Conservation (phyloP, 768 basidiomycete species). For the Calocera viscosa region DNA sequence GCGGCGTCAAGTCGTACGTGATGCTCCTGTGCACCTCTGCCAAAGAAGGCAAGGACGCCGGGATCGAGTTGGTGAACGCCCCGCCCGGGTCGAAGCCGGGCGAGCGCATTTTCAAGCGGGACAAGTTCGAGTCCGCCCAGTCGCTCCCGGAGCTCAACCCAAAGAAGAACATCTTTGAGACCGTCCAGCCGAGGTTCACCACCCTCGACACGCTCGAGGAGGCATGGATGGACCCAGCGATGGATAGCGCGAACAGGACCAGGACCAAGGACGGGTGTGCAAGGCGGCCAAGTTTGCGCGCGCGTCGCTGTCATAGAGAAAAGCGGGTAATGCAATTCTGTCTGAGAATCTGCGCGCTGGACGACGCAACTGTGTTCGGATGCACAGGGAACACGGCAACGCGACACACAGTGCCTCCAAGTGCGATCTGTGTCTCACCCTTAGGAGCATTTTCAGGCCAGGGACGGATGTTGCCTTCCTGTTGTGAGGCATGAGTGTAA, state of each 20-base stretch:
- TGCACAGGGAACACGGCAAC: no score
- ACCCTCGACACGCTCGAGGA: slow-evolving; percentile 80
- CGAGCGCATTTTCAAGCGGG: slow-evolving; percentile 86
- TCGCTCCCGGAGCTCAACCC: slow-evolving; percentile 84
- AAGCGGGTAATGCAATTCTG: no score
- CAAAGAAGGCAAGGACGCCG: slow-evolving; percentile 78
- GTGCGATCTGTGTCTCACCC: no score
- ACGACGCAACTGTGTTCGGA: no score
- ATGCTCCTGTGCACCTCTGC: slow-evolving; percentile 93
- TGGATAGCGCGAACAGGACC: slow-evolving; percentile 68
- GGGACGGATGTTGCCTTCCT: no score
- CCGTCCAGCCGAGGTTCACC: slow-evolving; percentile 86
- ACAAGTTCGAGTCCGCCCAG: slow-evolving; percentile 47
- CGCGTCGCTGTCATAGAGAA: slow-evolving; percentile 72
- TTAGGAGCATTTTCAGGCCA: no score
- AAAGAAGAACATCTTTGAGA: slow-evolving; percentile 98
- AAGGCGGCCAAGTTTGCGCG: slow-evolving; percentile 69
- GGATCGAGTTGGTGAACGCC: slow-evolving; percentile 83
- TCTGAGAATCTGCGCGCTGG: no score
- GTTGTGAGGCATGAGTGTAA: no score
- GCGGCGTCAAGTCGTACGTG: slow-evolving; percentile 93
- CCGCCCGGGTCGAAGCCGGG: slow-evolving; percentile 78
- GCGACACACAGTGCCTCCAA: no score
- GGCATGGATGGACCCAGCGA: slow-evolving; percentile 80
- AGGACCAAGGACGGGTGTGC: slow-evolving; percentile 68